phyloP scores from a whole-genome alignment of 768 basidiomycete species.

The Amanita phalloides region DNA sequence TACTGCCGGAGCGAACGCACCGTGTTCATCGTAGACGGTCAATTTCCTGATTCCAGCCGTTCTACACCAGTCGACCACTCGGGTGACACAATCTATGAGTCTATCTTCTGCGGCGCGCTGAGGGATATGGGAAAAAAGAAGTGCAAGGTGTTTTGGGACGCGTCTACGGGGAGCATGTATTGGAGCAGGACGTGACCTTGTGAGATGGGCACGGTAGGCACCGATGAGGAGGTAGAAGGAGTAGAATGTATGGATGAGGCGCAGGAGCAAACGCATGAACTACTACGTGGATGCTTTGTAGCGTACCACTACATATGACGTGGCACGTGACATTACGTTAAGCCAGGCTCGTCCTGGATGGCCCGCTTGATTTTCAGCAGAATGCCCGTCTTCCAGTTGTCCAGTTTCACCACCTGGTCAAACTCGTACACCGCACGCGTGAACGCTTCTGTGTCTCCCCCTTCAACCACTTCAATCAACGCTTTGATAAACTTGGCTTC shows the following conservation, averaged over 20 bases:
- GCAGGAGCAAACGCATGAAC: slow-evolving; percentile 27
- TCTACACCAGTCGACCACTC: slow-evolving; percentile 51
- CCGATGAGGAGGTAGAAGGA: slow-evolving; percentile 35
- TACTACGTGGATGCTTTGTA: neutral
- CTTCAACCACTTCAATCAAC: slow-evolving; percentile 61
- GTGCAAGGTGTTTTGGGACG: slow-evolving; percentile 54
- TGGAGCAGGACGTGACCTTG: slow-evolving; percentile 29
- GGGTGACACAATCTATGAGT: slow-evolving; percentile 43
- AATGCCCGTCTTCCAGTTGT: slow-evolving; percentile 93
- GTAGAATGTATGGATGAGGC: slow-evolving; percentile 37
- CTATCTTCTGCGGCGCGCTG: slow-evolving; percentile 25
- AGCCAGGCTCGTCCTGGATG: slow-evolving; percentile 39
- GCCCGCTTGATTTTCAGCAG: slow-evolving; percentile 83
- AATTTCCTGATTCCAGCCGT: slow-evolving; percentile 49
- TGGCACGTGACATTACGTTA: slow-evolving; percentile 17
- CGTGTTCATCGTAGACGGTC: slow-evolving; percentile 63
- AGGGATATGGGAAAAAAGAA: slow-evolving; percentile 39
- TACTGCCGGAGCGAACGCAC: slow-evolving; percentile 26
- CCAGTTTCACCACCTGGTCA: slow-evolving; percentile 86
- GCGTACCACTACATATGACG: neutral
- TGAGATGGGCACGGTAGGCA: slow-evolving; percentile 29
- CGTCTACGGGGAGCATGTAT: slow-evolving; percentile 43
- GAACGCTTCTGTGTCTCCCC: slow-evolving; percentile 46
- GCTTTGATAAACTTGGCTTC: slow-evolving; percentile 83
- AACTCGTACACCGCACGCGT: slow-evolving; percentile 84